Conservation (phyloP, 2,329 filamentous ascomycete species). For the Emmonsiellopsis sp. region DNA sequence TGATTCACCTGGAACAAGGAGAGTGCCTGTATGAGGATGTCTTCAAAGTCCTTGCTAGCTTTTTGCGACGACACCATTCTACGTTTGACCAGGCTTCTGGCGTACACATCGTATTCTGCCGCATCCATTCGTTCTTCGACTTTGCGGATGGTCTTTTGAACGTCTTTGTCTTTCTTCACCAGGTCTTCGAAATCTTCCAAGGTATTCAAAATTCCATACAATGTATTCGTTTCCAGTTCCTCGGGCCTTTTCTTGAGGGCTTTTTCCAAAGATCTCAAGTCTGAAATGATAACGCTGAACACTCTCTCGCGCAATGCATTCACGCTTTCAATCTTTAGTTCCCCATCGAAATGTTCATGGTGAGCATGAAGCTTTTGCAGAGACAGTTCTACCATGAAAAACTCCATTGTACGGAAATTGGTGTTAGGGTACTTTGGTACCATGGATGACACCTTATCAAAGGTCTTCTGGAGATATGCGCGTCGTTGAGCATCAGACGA, state of each 20-base stretch:
- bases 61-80: conserved; percentile 25
- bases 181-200: conserved; percentile 34
- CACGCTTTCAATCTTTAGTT: conserved; percentile 23
- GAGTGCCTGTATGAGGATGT: conserved; percentile 16
- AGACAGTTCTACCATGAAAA: conserved; percentile 27
- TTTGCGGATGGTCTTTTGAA: conserved; percentile 27
- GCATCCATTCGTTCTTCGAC: conserved; percentile 26
- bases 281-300: conserved; percentile 25
- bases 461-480: conserved; percentile 27
- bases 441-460: conserved; percentile 21
- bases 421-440: conserved; percentile 23
- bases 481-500: conserved; percentile 26
- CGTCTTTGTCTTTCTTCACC: conserved; percentile 23
- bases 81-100: conserved; percentile 23
- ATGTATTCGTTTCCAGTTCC: conserved; percentile 18
- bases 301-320: conserved; percentile 24
- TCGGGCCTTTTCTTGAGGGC: conserved; percentile 24
- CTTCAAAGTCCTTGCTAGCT: conserved; percentile 4
- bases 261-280: conserved; percentile 27
- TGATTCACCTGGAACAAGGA: conserved; percentile 27
- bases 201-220: conserved; percentile 30
- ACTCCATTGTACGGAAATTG: conserved; percentile 27
- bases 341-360: conserved; percentile 21
- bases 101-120: conserved; percentile 21
- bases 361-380: conserved; percentile 27